Evolutionary conservation across 192 early-diverging fungal species (phyloP).

Genomic region (Mortierella hygrophila): DNA sequence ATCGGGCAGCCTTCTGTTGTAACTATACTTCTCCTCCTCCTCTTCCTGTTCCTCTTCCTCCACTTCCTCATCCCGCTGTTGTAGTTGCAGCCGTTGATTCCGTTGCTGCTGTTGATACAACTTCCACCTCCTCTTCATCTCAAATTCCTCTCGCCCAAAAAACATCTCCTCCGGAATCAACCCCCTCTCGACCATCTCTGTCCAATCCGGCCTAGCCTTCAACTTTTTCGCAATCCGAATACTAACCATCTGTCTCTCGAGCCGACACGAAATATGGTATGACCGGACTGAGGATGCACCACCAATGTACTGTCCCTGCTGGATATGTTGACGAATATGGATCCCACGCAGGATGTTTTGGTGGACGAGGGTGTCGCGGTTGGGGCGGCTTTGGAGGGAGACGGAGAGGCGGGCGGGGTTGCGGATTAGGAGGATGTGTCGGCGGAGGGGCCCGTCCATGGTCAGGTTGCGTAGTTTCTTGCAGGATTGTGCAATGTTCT

Average conservation of each 20-base stretch:
- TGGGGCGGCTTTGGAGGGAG: conserved; percentile 26
- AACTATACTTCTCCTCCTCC: neutral
- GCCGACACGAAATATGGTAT: conserved; percentile 30
- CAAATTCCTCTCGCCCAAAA: conserved; percentile 22
- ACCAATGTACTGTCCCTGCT: conserved; percentile 35
- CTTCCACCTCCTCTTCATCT: conserved; percentile 16
- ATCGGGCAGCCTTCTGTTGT: neutral
- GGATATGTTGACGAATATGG: conserved; percentile 41
- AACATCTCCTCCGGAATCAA: conserved; percentile 43
- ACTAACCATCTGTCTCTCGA: conserved; percentile 37
- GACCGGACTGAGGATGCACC: conserved; percentile 22
- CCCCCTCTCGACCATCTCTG: conserved; percentile 35
- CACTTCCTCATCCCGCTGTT: neutral
- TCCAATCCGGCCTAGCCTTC: conserved; percentile 27
- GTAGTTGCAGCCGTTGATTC: neutral
- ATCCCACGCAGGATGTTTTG: conserved; percentile 42
- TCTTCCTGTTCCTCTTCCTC: neutral
- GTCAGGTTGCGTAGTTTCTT: conserved; percentile 27
- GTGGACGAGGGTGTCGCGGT: conserved; percentile 25
- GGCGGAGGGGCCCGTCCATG: conserved; percentile 37
- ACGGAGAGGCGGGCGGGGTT: conserved; percentile 37
- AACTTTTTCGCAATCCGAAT: conserved; percentile 32
- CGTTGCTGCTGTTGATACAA: conserved; percentile 19
- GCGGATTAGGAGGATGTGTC: conserved; percentile 47
- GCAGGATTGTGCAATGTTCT: conserved; percentile 25